These are phyloP conservation scores for Aureobasidium sp. DNA, from an alignment of 2,329 filamentous ascomycete species.

Conservation along the genomic window DNA sequence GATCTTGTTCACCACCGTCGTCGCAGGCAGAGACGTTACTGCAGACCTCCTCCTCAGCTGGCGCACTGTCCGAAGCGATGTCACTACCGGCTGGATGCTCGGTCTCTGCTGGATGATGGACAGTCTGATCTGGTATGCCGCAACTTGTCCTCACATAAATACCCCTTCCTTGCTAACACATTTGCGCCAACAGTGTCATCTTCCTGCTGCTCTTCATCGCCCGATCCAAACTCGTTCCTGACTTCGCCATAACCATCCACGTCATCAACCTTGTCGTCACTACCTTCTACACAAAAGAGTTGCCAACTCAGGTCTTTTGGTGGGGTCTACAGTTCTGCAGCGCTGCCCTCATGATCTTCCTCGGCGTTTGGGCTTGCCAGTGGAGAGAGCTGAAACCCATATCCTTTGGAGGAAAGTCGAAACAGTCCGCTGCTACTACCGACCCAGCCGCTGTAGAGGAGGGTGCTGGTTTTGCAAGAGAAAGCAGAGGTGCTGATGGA, in stretches of 20 bases:
- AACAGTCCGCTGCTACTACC: conserved; percentile 16
- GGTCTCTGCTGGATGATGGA: conserved; percentile 61
- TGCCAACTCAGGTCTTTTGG: conserved; percentile 79
- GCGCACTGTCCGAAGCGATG: conserved; percentile 56
- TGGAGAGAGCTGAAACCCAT: conserved; percentile 86
- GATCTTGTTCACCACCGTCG: conserved; percentile 59
- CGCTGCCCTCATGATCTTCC: conserved; percentile 53
- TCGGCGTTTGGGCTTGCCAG: conserved; percentile 85
- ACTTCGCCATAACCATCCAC: conserved; percentile 87
- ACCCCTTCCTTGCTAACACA: background rate
- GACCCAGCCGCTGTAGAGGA: conserved; percentile 23
- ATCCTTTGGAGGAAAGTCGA: conserved; percentile 60
- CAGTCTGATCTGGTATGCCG: conserved; percentile 52
- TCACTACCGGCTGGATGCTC: conserved; percentile 61
- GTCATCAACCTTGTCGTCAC: conserved; percentile 71
- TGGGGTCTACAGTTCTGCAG: conserved; percentile 63
- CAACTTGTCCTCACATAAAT: background rate
- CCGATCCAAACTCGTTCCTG: conserved; percentile 86
- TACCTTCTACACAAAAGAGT: conserved; percentile 64
- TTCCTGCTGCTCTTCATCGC: conserved; percentile 76
- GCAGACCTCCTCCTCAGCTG: conserved; percentile 55
- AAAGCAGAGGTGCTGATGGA: conserved; percentile 35
- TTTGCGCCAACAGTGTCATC: conserved; percentile 53
- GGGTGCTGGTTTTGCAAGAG: conserved; percentile 30
- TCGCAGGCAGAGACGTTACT: conserved; percentile 53